A percentile compares a stretch with the other conserved stretches of the same genome.
These are phyloP conservation scores for Magnusiomyces suaveolens DNA, from an alignment of 1,139 yeast species.

Conservation along the genomic window DNA sequence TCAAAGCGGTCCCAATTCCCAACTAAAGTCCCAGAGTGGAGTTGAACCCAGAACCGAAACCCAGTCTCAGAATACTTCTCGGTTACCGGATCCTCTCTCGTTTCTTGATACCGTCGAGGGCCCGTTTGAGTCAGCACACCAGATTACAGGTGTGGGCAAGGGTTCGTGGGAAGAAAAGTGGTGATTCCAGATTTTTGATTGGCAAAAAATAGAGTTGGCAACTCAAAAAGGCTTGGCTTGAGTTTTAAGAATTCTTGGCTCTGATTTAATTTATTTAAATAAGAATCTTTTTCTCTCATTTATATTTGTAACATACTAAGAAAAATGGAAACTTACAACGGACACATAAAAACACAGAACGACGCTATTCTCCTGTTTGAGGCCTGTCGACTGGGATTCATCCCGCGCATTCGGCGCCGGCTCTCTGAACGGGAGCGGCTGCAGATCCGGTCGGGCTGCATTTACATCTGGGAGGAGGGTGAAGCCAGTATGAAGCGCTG, in stretches of 20 bases:
- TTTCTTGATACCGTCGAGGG: too few relatives aligned
- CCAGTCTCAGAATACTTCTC: too few relatives aligned
- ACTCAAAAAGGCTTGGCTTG: too few relatives aligned
- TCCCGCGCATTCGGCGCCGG: conserved; percentile 44
- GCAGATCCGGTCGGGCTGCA: conserved; percentile 41
- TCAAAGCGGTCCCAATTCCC: background rate
- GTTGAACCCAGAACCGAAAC: background rate
- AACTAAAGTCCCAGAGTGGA: background rate
- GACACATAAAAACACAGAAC: conserved; percentile 40
- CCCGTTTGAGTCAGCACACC: background rate
- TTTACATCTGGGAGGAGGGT: conserved; percentile 52
- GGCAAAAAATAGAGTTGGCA: too few relatives aligned
- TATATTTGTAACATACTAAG: background rate
- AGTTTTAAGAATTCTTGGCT: too few relatives aligned
- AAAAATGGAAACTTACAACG: conserved; percentile 44
- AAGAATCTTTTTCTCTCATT: too few relatives aligned
- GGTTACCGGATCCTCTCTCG: too few relatives aligned
- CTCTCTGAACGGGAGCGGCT: conserved; percentile 44
- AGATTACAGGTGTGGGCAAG: background rate
- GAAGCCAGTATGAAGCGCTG: conserved; percentile 54
- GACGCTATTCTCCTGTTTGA: conserved; percentile 51
- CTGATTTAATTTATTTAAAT: too few relatives aligned
- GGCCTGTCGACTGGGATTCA: conserved; percentile 41
- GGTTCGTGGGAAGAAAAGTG: background rate
- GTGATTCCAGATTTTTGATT: too few relatives aligned